phyloP scores from a whole-genome alignment of 805 yeast species.

The Wickerhamomyces pijperi region DNA sequence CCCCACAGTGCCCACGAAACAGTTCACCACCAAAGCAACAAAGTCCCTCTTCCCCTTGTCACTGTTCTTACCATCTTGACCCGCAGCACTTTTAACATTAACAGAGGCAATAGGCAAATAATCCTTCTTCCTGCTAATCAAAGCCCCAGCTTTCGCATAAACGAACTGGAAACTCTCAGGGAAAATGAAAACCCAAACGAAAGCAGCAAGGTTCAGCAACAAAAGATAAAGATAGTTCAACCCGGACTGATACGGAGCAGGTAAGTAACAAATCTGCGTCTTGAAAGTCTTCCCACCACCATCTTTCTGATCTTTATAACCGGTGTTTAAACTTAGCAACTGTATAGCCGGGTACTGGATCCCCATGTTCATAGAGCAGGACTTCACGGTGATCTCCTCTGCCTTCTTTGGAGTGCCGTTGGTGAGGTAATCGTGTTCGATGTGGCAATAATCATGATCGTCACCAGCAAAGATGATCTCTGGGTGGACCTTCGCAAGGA shows the following conservation, averaged over 20 bases:
- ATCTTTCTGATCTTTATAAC: slow-evolving; percentile 3
- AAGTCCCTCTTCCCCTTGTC: slow-evolving; percentile 3
- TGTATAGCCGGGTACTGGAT: slow-evolving; percentile 79
- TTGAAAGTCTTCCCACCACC: slow-evolving; percentile 19
- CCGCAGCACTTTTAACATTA: too few species aligned
- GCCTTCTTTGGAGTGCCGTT: slow-evolving; percentile 19
- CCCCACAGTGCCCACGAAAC: slow-evolving; percentile 4
- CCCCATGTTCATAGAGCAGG: slow-evolving; percentile 91
- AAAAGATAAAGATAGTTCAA: background rate
- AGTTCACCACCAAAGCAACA: slow-evolving; percentile 6
- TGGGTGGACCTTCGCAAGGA: slow-evolving; percentile 55
- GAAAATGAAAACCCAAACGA: background rate
- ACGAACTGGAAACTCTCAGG: background rate
- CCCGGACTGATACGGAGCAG: slow-evolving; percentile 36
- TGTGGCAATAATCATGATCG: slow-evolving; percentile 92
- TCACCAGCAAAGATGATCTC: slow-evolving; percentile 77
- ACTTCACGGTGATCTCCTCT: slow-evolving; percentile 80
- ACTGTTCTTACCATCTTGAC: background rate
- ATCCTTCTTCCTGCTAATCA: background rate
- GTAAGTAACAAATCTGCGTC: slow-evolving; percentile 46
- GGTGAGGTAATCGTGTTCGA: slow-evolving; percentile 34
- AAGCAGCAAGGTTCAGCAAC: too few species aligned
- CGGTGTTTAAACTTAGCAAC: slow-evolving; percentile 49
- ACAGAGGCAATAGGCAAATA: background rate
- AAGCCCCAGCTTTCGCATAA: background rate